phyloP scores from a whole-genome alignment of 306 rosid species.

The Cucumis sativus region DNA sequence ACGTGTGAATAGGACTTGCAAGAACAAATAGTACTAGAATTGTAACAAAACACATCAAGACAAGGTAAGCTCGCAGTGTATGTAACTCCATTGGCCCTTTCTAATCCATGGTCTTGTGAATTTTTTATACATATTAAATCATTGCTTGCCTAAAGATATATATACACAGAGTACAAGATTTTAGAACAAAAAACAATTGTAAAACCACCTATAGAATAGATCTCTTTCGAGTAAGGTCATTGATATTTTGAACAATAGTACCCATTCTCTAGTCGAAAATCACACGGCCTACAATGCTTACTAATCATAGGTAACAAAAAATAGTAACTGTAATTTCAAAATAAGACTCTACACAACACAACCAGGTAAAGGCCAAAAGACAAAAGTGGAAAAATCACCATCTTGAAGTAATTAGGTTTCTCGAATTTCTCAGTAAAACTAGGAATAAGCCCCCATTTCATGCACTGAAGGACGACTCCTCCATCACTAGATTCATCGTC shows the following conservation, averaged over 20 bases:
- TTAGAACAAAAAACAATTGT: no score
- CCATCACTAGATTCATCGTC: conserved; percentile 46
- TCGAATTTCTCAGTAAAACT: conserved; percentile 81
- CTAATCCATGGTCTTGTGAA: neutral
- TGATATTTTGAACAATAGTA: neutral
- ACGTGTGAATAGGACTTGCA: neutral
- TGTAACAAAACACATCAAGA: neutral
- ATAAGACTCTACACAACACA: neutral
- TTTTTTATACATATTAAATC: neutral
- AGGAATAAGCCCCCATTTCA: conserved; percentile 92
- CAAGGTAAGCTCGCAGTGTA: neutral
- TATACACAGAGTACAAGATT: neutral
- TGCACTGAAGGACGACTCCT: conserved; percentile 48
- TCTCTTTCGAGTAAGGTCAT: no score
- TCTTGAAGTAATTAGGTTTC: conserved; percentile 67
- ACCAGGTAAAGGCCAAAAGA: neutral
- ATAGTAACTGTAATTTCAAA: neutral
- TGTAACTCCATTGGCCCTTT: neutral
- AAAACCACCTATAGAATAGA: no score
- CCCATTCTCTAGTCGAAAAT: neutral
- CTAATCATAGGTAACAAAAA: neutral
- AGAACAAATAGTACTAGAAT: neutral
- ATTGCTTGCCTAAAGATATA: neutral
- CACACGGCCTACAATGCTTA: neutral
- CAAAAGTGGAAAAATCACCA: conserved; percentile 26